Evolutionary conservation across 495 filamentous ascomycete genomes (phyloP).

Genomic region (Neurospora sp.): DNA sequence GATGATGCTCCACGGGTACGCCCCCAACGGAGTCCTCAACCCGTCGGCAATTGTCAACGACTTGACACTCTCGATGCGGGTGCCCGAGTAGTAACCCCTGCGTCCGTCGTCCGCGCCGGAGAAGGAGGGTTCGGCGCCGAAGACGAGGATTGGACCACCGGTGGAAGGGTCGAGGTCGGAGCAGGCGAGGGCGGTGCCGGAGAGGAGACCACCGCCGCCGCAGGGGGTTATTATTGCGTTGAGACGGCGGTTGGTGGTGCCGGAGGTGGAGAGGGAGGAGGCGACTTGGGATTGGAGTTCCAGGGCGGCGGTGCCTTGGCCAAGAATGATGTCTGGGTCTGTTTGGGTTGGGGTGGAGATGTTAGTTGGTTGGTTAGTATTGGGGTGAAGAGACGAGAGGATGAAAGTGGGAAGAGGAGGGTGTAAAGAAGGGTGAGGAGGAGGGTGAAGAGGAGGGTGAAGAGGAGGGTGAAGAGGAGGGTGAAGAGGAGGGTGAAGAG

Average conservation of each 20-base stretch:
- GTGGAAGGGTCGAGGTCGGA: neutral
- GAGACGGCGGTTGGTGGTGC: constrained; percentile 26
- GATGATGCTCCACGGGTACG: constrained; percentile 72
- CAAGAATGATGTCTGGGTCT: constrained; percentile 76
- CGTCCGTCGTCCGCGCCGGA: constrained; percentile 76
- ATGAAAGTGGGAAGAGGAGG: neutral
- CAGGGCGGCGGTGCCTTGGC: constrained; percentile 81
- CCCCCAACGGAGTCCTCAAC: constrained; percentile 72
- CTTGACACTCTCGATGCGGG: constrained; percentile 55
- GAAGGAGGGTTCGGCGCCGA: constrained; percentile 84
- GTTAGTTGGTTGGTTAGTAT: neutral
- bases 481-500: neutral
- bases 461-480: neutral
- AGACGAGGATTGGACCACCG: constrained; percentile 58
- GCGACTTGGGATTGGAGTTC: constrained; percentile 48
- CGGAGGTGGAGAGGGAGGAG: neutral
- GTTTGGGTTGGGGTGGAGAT: neutral
- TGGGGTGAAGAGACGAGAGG: neutral
- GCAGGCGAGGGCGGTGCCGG: constrained; percentile 70
- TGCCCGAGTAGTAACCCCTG: constrained; percentile 51
- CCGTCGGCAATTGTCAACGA: constrained; percentile 86
- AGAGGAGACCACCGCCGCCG: constrained; percentile 82
- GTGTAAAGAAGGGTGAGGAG: no score
- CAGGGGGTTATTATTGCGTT: constrained; percentile 79
- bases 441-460: neutral